Conservation (phyloP, 441 rosid genomes). For the Dalechampia spathulata region DNA sequence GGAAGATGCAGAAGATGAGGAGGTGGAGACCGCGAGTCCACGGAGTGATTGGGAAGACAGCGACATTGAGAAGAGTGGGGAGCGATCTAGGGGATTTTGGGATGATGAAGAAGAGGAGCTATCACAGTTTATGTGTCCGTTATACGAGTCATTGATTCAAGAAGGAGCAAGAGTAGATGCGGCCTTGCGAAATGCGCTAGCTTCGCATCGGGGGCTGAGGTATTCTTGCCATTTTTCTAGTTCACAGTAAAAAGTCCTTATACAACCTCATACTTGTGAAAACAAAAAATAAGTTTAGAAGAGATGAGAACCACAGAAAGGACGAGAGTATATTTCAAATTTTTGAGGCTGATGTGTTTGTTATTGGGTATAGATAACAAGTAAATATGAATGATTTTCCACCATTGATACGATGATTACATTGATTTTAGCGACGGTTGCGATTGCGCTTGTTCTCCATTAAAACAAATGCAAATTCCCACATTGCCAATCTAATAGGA, state of each 20-base stretch:
- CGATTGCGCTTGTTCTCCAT: no score
- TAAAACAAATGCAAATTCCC: no score
- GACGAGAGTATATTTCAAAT: conserved; percentile 18
- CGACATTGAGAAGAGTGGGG: conserved; percentile 49
- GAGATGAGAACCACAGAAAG: conserved; percentile 4
- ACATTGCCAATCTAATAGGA: not conserved
- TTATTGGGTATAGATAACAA: conserved; percentile 15
- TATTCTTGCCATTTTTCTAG: conserved; percentile 77
- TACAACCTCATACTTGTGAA: no score
- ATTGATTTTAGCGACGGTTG: no score
- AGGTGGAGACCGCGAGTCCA: conserved; percentile 49
- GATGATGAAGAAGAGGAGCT: conserved; percentile 76
- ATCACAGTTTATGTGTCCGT: conserved; percentile 57
- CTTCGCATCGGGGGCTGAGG: conserved; percentile 55
- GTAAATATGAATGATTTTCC: no score
- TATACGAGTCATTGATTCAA: conserved; percentile 59
- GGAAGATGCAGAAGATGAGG: conserved; percentile 70
- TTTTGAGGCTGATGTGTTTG: conserved; percentile 27
- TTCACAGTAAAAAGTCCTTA: conserved; percentile 31
- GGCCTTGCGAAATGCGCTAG: conserved; percentile 62
- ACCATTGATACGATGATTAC: no score
- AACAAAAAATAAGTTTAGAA: not conserved
- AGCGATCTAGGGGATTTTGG: conserved; percentile 40
- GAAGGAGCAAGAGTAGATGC: conserved; percentile 63
- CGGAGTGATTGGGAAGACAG: conserved; percentile 95